Base-by-base conservation (phyloP, 495 filamentous ascomycete genomes). In the Podospora australis region DNA sequence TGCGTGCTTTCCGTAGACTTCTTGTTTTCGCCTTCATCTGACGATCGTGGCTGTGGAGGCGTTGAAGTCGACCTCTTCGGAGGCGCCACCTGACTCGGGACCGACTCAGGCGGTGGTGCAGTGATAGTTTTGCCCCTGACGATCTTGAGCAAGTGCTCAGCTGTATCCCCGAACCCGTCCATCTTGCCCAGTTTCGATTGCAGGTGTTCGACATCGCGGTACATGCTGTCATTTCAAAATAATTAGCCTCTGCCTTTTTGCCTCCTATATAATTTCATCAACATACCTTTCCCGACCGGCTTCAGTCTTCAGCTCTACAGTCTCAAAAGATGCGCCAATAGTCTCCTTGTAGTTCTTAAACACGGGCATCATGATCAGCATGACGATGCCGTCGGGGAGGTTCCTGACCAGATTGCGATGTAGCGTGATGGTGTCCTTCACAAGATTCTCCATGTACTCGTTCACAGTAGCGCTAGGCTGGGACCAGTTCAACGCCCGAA, bases 321-420 rank as follows among this genome's bases (percentile, higher is more conserved):
- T 83, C 35, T 78, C 66, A 57, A 90, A 87, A 14, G 87, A 84
- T 46, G 79, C 81, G 3, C 82, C 82, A 71, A 90, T 83, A 50
- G 92, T 88, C 48, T 85, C 85, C 53, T 82, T 81, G 62, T 96
- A 98, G 63, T 79, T 89, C 42, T 74, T 78, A 56, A 96, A 96
- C 0, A 98, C 89, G 6, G 89, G 86, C 6, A 75, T 71, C 88
- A 97, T 96, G 61, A 98, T 96, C 70, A 88, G 79, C 34, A 70
- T 65, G 0, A 97, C 81, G 0, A 83, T 84, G 55, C 81, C 77
- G 43, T 90, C 87, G 1, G 85, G 82, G 6, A 98, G 70, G 65
- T 95, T 84, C 60, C 87, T 92, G 55, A 77, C 85, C 39, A 99
- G 70, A 10, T 95, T 91, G 10, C 88, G 83, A 58, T 97, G 87